phyloP scores from a whole-genome alignment of 371 early-diverging fungal species.

The Circinella minor region DNA sequence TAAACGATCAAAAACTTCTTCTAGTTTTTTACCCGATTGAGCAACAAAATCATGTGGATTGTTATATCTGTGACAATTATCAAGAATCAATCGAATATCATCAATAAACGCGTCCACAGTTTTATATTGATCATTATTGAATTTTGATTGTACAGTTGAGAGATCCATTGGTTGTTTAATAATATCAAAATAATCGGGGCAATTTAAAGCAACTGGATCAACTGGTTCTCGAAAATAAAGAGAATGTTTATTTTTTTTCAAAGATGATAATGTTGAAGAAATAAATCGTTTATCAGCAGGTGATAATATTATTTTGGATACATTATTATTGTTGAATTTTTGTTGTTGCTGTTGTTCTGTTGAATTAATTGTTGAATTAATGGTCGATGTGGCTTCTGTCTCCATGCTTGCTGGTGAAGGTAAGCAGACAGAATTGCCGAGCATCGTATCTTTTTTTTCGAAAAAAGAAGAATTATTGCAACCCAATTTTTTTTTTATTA shows the following conservation, averaged over 20 bases:
- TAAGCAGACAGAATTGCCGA: too few species aligned
- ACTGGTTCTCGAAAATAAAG: slow-evolving; percentile 75
- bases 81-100: slow-evolving; percentile 55
- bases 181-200: slow-evolving; percentile 78
- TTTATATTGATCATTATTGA: slow-evolving; percentile 45
- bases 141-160: slow-evolving; percentile 85
- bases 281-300: slow-evolving; percentile 28
- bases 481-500: too few species aligned
- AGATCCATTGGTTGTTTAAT: slow-evolving; percentile 98
- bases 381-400: too few species aligned
- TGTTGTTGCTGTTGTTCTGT: not conserved
- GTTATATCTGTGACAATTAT: slow-evolving; percentile 77
- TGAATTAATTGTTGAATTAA: not conserved
- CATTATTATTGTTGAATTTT: not conserved
- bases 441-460: not conserved
- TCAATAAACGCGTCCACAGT: slow-evolving; percentile 46
- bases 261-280: slow-evolving; percentile 47
- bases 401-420: too few species aligned
- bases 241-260: slow-evolving; percentile 71
- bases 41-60: slow-evolving; percentile 76
- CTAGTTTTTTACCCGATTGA: slow-evolving; percentile 62
- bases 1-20: slow-evolving; percentile 59
- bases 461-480: not conserved
- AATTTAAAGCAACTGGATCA: slow-evolving; percentile 48
- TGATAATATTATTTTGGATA: not conserved